Base-by-base conservation (phyloP, 2,329 filamentous ascomycete species). In the Aspergillus caelatus region DNA sequence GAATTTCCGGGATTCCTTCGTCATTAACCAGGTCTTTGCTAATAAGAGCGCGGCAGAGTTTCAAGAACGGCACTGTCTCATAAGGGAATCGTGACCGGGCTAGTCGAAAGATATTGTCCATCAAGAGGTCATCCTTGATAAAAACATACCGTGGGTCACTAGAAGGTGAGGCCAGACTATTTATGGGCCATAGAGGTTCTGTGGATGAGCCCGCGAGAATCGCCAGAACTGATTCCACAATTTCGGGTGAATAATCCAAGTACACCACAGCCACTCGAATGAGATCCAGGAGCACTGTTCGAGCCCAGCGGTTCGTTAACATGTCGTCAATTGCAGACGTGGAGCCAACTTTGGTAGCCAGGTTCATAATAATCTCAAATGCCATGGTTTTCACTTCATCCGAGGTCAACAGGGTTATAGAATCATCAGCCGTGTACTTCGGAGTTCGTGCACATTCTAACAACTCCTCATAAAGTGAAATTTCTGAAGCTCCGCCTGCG, bases 71-170 rank as follows among this genome's bases (percentile, higher is more conserved):
- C 3, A 89, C 78, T 54, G 92, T 89, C 78, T 97, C 94, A 76
- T 92, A 94, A 0, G 94, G 94, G 73, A 93, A 97, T 61, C 94
- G 89, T 64, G 87, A 85, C 50, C 90, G 85, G 8, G 94, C 88
- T 73, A 91, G 86, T 57, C 86, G 82, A 36, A 96, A 87, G 65
- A 91, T 77, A 21, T 78, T 76, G 32, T 80, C 82, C 72, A 90
- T 82, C 21, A 93, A 77, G 8, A 82, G 72, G 23, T 82, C 75
- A 66, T 91, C 87, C 21, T 83, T 78, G 28, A 89, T 77, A 66
- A 90, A 86, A 23, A 80, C 78, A n/a, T 77, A 76, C n/a, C 79
- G 76, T 70, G 85, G 77, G 50, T 79, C 77, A 46, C 67, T 75
- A 21, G 66, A 63, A 56, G 68, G 61, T 41, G 67, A 67, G 23